A percentile compares a stretch with the other conserved stretches of the same genome.
phyloP scores from a whole-genome alignment of 805 yeast genomes.

The Candida golubevii region DNA sequence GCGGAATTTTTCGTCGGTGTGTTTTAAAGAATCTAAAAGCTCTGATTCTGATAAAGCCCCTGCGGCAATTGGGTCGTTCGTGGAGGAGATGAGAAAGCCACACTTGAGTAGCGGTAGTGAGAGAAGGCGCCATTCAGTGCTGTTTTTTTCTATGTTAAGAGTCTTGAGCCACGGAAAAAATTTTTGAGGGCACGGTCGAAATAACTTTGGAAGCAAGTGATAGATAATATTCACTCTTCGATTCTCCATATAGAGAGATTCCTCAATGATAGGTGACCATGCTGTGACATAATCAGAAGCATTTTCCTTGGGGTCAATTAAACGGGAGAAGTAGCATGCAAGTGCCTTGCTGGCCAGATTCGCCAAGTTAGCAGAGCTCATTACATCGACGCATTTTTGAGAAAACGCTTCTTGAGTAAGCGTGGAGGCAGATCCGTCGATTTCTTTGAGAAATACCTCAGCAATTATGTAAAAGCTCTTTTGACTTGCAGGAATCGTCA shows the following conservation, averaged over 20 bases:
- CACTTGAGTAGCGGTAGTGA: slow-evolving; percentile 12
- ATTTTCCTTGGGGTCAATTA: slow-evolving; percentile 10
- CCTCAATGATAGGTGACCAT: slow-evolving; percentile 46
- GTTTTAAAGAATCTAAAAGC: slow-evolving; percentile 41
- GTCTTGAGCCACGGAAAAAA: slow-evolving; percentile 35
- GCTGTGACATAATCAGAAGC: slow-evolving; percentile 44
- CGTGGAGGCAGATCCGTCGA: slow-evolving; percentile 32
- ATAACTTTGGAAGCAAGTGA: slow-evolving; percentile 60
- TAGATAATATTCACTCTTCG: slow-evolving; percentile 47
- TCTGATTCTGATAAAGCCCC: slow-evolving; percentile 4
- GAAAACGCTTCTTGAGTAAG: slow-evolving; percentile 43
- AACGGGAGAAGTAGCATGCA: slow-evolving; percentile 25
- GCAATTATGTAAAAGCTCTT: slow-evolving; percentile 59
- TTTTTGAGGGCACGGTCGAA: slow-evolving; percentile 46
- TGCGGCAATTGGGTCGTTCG: slow-evolving; percentile 8
- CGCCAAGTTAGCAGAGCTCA: slow-evolving; percentile 59
- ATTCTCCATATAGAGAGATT: slow-evolving; percentile 27
- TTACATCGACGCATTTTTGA: slow-evolving; percentile 42
- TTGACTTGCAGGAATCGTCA: slow-evolving; percentile 43
- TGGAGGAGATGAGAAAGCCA: slow-evolving; percentile 6
- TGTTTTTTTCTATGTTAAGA: slow-evolving; percentile 3
- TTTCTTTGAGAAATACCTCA: slow-evolving; percentile 51
- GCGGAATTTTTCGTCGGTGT: slow-evolving; percentile 39
- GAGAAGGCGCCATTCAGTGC: slow-evolving; percentile 4
- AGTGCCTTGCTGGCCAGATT: slow-evolving; percentile 62